Percentiles rank a stretch among this genome's conserved stretches.
phyloP scores from a whole-genome alignment of 305 asterid species.

The Fraxinus greggii region DNA sequence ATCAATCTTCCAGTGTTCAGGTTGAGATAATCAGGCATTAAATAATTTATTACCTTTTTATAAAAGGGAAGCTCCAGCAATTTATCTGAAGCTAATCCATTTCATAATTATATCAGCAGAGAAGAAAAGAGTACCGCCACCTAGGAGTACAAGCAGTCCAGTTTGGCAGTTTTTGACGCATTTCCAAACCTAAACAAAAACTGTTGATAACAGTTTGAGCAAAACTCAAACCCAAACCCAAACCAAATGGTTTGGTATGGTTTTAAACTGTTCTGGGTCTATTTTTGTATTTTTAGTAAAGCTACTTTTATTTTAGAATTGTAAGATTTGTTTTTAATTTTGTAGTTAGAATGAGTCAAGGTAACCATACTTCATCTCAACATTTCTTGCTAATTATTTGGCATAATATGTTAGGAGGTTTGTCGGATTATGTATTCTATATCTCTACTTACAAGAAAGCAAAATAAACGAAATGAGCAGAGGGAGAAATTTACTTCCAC shows the following conservation, averaged over 20 bases:
- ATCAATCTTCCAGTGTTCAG: background rate
- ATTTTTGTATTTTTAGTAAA: background rate
- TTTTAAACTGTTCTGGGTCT: background rate
- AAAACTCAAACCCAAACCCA: background rate
- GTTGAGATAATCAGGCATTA: background rate
- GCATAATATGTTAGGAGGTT: background rate
- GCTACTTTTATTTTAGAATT: background rate
- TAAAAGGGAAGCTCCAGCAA: background rate
- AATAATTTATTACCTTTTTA: background rate
- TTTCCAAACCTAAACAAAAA: background rate
- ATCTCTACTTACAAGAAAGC: background rate
- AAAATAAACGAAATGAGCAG: too few relatives aligned
- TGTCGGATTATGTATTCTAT: background rate
- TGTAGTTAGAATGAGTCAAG: background rate
- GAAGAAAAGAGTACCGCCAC: background rate
- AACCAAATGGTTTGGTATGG: background rate
- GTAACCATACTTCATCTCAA: background rate
- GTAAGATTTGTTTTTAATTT: background rate
- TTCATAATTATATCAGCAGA: background rate
- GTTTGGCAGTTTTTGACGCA: background rate
- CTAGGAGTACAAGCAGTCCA: background rate
- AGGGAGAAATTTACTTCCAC: background rate
- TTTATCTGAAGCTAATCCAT: background rate
- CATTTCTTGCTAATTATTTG: background rate
- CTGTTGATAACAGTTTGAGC: background rate